Conservation (phyloP, 352 stramenopile species). For the Blastocystis sp. region DNA sequence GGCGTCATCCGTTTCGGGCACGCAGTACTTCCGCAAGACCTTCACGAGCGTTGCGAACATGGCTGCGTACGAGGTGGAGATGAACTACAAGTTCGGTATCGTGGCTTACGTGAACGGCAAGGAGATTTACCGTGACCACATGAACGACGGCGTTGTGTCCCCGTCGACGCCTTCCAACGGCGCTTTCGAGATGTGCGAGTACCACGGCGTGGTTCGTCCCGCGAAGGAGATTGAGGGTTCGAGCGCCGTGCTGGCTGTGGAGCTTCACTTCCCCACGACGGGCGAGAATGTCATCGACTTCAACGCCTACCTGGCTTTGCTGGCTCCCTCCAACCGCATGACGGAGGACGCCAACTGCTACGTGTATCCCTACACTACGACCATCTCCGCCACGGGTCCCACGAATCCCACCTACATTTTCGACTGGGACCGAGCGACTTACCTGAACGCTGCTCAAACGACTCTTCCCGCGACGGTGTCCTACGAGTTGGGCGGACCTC, state of each 20-base stretch:
- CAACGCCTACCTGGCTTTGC: neutral
- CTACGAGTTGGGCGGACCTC: neutral
- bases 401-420: too few relatives aligned
- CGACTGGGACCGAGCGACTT: neutral
- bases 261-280: conserved; percentile 1
- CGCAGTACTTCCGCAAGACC: conserved; percentile 58
- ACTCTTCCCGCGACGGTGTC: neutral
- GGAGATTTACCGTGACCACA: conserved; percentile 45
- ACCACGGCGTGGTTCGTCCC: conserved; percentile 12
- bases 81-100: conserved; percentile 21
- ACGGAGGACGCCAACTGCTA: neutral
- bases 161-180: neutral
- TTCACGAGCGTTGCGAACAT: conserved; percentile 16
- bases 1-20: neutral
- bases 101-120: conserved; percentile 24
- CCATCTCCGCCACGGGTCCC: neutral
- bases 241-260: conserved; percentile 7
- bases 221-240: neutral
- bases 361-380: neutral
- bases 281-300: neutral
- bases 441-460: neutral
- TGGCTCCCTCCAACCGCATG: neutral
- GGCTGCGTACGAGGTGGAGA: neutral
- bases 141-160: neutral
- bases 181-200: neutral